A percentile compares a stretch with the other conserved stretches of the same genome.
These are phyloP conservation scores for Theileria orientalis DNA, from an alignment of 169 alveolate species.

Conservation along the genomic window DNA sequence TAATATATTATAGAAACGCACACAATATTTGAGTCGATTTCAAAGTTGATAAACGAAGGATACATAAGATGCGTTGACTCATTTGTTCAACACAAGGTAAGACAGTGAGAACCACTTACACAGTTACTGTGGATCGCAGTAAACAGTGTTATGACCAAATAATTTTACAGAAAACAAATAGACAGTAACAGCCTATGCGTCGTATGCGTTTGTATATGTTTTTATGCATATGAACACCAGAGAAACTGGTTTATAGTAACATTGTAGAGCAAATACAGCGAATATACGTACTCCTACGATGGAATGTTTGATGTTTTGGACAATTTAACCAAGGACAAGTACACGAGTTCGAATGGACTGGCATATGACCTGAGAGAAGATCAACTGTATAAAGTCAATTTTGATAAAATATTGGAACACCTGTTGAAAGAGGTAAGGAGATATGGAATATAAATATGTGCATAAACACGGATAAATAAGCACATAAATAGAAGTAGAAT, in stretches of 20 bases:
- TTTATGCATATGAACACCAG: too few species aligned
- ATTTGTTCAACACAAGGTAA: slow-evolving; percentile 25
- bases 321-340: slow-evolving; percentile 5
- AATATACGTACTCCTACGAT: background rate
- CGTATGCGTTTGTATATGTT: too few species aligned
- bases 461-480: too few species aligned
- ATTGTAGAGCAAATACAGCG: too few species aligned
- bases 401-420: background rate
- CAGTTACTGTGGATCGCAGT: too few species aligned
- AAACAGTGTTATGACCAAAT: background rate
- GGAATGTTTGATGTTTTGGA: slow-evolving; percentile 14
- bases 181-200: too few species aligned
- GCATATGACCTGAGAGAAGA: background rate
- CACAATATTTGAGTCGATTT: slow-evolving; percentile 5
- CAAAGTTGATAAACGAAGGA: slow-evolving; percentile 19
- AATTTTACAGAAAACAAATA: background rate
- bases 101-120: too few species aligned
- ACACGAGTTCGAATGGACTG: background rate
- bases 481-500: too few species aligned
- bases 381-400: slow-evolving; percentile 15
- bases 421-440: slow-evolving; percentile 14
- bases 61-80: slow-evolving; percentile 29
- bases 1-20: background rate
- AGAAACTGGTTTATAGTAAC: too few species aligned
- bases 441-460: too few species aligned